phyloP scores from a whole-genome alignment of 352 stramenopile genomes.

The Globisporangium ultimum region DNA sequence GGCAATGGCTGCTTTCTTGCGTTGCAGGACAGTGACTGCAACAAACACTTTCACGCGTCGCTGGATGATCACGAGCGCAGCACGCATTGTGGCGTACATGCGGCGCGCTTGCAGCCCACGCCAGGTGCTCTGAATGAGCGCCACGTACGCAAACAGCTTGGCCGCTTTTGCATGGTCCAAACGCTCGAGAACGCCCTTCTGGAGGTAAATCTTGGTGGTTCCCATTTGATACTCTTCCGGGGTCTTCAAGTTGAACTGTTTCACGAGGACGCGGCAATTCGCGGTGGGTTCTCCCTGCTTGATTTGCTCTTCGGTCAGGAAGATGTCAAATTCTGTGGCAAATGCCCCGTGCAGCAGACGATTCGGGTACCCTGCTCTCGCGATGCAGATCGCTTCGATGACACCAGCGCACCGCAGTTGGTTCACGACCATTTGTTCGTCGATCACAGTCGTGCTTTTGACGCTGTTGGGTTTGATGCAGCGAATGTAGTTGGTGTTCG shows the following conservation, averaged over 20 bases:
- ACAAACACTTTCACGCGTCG: conserved; percentile 48
- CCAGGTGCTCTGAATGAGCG: conserved; percentile 64
- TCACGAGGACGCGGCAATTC: conserved; percentile 54
- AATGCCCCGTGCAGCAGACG: conserved; percentile 78
- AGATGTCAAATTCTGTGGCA: conserved; percentile 61
- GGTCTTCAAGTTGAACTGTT: conserved; percentile 55
- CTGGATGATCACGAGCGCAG: conserved; percentile 45
- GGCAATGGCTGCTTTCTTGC: conserved; percentile 13
- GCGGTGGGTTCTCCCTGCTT: conserved; percentile 14
- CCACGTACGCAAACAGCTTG: conserved; percentile 62
- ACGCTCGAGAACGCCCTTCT: conserved; percentile 73
- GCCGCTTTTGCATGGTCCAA: conserved; percentile 61
- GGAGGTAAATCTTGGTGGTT: conserved; percentile 84
- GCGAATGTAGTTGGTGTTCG: conserved; percentile 76
- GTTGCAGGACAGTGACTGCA: conserved; percentile 27
- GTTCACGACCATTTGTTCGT: conserved; percentile 72
- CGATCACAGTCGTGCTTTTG: conserved; percentile 59
- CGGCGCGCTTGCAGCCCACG: conserved; percentile 38
- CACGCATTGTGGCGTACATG: conserved; percentile 28
- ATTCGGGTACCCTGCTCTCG: conserved; percentile 76
- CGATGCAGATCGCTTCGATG: conserved; percentile 77
- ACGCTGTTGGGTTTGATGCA: conserved; percentile 85
- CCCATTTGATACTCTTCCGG: conserved; percentile 81
- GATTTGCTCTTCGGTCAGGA: conserved; percentile 43
- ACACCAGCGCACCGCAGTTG: conserved; percentile 80